Evolutionary conservation across 129 eudicot genomes (phyloP).

Genomic region (Saussurea involucrata): DNA sequence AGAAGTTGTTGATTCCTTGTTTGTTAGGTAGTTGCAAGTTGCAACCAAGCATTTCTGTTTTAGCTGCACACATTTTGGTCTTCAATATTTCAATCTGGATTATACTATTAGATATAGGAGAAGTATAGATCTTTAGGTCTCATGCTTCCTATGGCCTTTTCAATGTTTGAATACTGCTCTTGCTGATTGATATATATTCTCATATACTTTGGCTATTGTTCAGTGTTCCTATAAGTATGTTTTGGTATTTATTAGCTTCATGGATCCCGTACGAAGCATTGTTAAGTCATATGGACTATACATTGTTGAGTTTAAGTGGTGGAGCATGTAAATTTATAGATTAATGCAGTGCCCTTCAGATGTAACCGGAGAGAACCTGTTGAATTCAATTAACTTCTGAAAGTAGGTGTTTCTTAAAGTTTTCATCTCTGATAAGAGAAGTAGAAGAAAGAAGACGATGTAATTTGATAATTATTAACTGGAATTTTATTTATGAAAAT

Average conservation of each 20-base stretch:
- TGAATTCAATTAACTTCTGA: background rate
- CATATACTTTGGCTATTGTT: background rate
- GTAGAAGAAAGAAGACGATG: no score
- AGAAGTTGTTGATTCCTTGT: background rate
- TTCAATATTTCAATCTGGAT: background rate
- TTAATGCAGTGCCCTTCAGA: background rate
- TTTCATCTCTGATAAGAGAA: background rate
- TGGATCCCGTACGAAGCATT: background rate
- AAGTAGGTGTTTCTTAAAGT: background rate
- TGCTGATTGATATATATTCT: background rate
- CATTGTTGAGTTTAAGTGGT: background rate
- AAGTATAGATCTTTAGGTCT: background rate
- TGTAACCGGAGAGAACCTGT: background rate
- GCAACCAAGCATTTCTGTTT: background rate
- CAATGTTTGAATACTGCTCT: background rate
- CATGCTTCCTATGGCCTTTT: background rate
- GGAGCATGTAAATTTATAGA: background rate
- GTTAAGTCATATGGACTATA: background rate
- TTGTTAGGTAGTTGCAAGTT: slow-evolving; percentile 7
- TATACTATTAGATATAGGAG: background rate
- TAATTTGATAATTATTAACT: background rate
- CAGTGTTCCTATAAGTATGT: background rate
- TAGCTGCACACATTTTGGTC: background rate
- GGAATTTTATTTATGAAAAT: no score
- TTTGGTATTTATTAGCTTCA: background rate